Evolutionary conservation across 306 rosid species (phyloP).

Genomic region (Sesbania bispinosa): DNA sequence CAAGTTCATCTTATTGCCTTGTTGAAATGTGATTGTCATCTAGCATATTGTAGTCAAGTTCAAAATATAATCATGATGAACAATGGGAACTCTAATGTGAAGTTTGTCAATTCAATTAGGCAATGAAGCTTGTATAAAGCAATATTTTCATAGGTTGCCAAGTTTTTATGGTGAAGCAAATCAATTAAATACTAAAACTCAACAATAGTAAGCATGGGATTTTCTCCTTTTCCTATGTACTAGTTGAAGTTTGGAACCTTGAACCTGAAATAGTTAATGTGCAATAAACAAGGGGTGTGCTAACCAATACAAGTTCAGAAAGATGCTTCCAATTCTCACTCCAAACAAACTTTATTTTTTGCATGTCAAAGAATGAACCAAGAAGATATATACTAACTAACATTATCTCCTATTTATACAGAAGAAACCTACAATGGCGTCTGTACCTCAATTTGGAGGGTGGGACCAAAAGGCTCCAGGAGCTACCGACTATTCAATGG

Average conservation of each 20-base stretch:
- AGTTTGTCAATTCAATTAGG: neutral
- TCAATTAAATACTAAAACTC: neutral
- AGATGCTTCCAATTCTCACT: neutral
- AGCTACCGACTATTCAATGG: slow-evolving; percentile 55
- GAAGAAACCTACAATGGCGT: slow-evolving; percentile 34
- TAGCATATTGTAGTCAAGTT: neutral
- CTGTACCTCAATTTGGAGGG: slow-evolving; percentile 89
- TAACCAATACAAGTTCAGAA: neutral
- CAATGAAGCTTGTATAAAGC: neutral
- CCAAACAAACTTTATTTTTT: neutral
- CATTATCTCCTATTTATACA: slow-evolving; percentile 21
- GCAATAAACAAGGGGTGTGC: neutral
- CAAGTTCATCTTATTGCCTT: neutral
- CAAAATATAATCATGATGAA: neutral
- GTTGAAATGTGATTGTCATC: neutral
- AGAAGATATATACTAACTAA: neutral
- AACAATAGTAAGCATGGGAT: neutral
- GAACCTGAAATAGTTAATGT: slow-evolving; percentile 35
- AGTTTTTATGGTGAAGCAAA: neutral
- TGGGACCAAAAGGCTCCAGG: slow-evolving; percentile 61
- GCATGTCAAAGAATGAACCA: neutral
- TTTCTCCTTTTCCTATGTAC: neutral
- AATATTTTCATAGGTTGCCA: neutral
- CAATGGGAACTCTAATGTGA: neutral
- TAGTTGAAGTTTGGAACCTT: neutral